phyloP scores from a whole-genome alignment of 202 grass and related monocot species.

The Bolboschoenoplectus hybrid region DNA sequence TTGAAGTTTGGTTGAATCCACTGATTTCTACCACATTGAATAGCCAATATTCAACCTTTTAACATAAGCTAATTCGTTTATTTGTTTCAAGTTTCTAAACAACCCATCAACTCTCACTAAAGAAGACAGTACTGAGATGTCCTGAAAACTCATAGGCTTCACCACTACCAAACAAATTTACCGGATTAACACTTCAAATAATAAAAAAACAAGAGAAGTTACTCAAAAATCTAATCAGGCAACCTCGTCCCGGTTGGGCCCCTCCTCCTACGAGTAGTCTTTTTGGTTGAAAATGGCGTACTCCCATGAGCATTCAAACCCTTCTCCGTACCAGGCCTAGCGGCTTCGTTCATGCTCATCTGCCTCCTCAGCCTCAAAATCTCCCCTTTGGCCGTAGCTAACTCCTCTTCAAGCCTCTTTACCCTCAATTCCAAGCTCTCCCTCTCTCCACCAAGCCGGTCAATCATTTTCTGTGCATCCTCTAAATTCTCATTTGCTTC shows the following conservation, averaged over 20 bases:
- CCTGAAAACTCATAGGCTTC: slow-evolving; percentile 27
- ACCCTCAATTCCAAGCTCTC: slow-evolving; percentile 77
- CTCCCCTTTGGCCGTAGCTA: slow-evolving; percentile 83
- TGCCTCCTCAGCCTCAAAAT: slow-evolving; percentile 77
- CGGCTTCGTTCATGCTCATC: slow-evolving; percentile 53
- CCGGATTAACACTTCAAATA: slow-evolving; percentile 31
- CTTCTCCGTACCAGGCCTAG: slow-evolving; percentile 47
- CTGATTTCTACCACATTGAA: too few species aligned
- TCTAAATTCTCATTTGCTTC: slow-evolving; percentile 76
- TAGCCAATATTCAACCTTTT: neutral
- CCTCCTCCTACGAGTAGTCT: slow-evolving; percentile 66
- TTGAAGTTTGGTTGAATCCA: neutral
- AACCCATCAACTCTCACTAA: slow-evolving; percentile 22
- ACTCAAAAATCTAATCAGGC: slow-evolving; percentile 30
- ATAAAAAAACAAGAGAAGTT: slow-evolving; percentile 26
- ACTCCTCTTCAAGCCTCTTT: slow-evolving; percentile 93
- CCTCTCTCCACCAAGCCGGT: slow-evolving; percentile 65
- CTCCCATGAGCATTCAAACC: slow-evolving; percentile 56
- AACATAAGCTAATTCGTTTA: neutral
- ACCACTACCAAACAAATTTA: slow-evolving; percentile 28
- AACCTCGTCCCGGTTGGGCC: slow-evolving; percentile 45
- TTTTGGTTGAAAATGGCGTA: slow-evolving; percentile 50
- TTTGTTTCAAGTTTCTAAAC: slow-evolving; percentile 30
- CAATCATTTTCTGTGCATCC: slow-evolving; percentile 79
- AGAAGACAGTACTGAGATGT: slow-evolving; percentile 19